These are phyloP conservation scores for Halophytophthora batemanensis DNA, from an alignment of 352 stramenopile species.

Conservation along the genomic window DNA sequence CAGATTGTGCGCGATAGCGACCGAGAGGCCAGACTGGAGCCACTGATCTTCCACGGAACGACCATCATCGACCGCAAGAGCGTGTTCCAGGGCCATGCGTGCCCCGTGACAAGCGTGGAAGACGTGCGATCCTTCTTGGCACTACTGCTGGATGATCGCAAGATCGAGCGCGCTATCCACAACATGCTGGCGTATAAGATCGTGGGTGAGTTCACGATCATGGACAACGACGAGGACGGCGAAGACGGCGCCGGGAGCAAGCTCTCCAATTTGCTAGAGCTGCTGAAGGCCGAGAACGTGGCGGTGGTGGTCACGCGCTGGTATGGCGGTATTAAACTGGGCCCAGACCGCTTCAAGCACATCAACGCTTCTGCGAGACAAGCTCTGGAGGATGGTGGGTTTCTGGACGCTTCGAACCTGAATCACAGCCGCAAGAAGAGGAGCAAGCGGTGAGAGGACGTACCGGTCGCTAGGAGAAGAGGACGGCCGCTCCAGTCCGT, in stretches of 20 bases:
- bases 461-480: too few relatives aligned
- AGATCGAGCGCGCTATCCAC: slow-evolving; percentile 81
- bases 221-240: slow-evolving; percentile 87
- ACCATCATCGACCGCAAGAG: slow-evolving; percentile 80
- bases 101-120: slow-evolving; percentile 54
- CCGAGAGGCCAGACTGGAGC: slow-evolving; percentile 47
- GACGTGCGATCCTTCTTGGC: slow-evolving; percentile 80
- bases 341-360: slow-evolving; percentile 86
- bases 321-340: slow-evolving; percentile 82
- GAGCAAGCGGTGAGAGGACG: slow-evolving; percentile 29
- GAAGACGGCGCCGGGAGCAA: slow-evolving; percentile 81
- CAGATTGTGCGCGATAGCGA: slow-evolving; percentile 53
- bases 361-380: slow-evolving; percentile 74
- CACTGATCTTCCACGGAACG: slow-evolving; percentile 66
- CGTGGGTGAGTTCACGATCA: slow-evolving; percentile 60
- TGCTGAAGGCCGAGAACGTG: slow-evolving; percentile 77
- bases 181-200: slow-evolving; percentile 90
- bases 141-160: slow-evolving; percentile 75
- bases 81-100: slow-evolving; percentile 77
- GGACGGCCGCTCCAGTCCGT: too few relatives aligned
- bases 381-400: slow-evolving; percentile 70
- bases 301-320: slow-evolving; percentile 82
- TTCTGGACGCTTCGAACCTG: slow-evolving; percentile 30
- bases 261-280: slow-evolving; percentile 75
- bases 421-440: slow-evolving; percentile 50